A percentile compares a stretch with the other conserved stretches of the same genome.
phyloP scores from a whole-genome alignment of 495 filamentous ascomycete genomes.

The Mycothermus thermophilus region DNA sequence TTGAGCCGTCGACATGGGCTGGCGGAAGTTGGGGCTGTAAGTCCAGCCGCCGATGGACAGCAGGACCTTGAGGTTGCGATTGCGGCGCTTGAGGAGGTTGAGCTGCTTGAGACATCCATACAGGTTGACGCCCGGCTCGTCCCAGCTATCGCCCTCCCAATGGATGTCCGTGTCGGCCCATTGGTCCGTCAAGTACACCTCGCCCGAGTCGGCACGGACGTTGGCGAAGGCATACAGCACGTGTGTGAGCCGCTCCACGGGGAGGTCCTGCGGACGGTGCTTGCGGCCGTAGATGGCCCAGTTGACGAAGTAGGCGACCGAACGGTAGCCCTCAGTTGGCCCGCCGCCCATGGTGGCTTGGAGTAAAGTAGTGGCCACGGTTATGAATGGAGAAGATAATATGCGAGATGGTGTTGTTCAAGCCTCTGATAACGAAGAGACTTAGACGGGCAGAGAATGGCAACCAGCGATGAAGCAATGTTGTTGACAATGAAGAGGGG shows the following conservation, averaged over 20 bases:
- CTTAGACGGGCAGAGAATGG: too few species aligned
- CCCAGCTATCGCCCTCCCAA: constrained; percentile 68
- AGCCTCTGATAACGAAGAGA: too few species aligned
- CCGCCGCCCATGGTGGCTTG: constrained; percentile 32
- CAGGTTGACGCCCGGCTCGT: constrained; percentile 55
- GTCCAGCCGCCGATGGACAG: constrained; percentile 97
- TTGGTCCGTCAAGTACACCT: constrained; percentile 60
- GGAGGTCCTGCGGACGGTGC: constrained; percentile 76
- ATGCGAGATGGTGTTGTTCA: background rate
- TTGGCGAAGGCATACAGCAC: constrained; percentile 66
- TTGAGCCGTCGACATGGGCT: constrained; percentile 49
- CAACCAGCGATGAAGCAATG: background rate
- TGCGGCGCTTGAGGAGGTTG: constrained; percentile 72
- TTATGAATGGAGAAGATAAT: background rate
- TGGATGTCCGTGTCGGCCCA: constrained; percentile 89
- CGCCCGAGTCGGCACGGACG: constrained; percentile 47
- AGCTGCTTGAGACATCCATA: constrained; percentile 94
- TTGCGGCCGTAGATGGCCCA: constrained; percentile 92
- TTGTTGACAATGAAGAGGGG: background rate
- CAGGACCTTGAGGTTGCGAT: constrained; percentile 80
- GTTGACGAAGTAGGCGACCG: constrained; percentile 78
- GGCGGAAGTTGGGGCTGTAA: constrained; percentile 74
- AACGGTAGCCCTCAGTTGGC: constrained; percentile 38
- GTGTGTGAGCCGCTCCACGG: constrained; percentile 78
- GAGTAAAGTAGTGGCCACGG: constrained; percentile 3